Evolutionary conservation across 805 yeast species (phyloP).

Genomic region (Pachysolen tannophilus): DNA sequence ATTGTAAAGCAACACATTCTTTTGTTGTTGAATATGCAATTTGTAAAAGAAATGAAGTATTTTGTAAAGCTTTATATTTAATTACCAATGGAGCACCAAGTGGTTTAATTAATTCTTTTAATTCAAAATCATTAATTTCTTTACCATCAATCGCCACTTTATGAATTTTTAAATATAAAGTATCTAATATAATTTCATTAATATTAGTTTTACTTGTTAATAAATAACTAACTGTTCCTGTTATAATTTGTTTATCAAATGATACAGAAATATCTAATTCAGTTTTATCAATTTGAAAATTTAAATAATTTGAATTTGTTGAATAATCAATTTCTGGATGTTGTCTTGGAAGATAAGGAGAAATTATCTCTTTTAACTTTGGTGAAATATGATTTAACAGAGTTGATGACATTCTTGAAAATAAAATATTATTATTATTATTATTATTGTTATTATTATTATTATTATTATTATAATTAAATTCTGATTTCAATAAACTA

Average conservation of each 20-base stretch:
- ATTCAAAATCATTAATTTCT: conserved; percentile 20
- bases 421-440: too few relatives aligned
- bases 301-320: conserved; percentile 64
- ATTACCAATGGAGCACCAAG: conserved; percentile 52
- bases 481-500: too few relatives aligned
- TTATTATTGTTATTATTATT: too few relatives aligned
- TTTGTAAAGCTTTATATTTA: conserved; percentile 9
- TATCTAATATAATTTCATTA: conserved; percentile 49
- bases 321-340: conserved; percentile 66
- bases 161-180: conserved; percentile 50
- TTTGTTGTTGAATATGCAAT: conserved; percentile 64
- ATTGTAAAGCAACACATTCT: conserved; percentile 78
- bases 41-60: conserved; percentile 19
- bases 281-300: conserved; percentile 45
- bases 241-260: conserved; percentile 43
- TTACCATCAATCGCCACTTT: conserved; percentile 35
- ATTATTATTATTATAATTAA: too few relatives aligned
- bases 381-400: conserved; percentile 8
- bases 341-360: conserved; percentile 24
- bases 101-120: conserved; percentile 39
- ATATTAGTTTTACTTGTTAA: conserved; percentile 26
- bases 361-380: conserved; percentile 13
- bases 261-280: conserved; percentile 42
- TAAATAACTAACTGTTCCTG: conserved; percentile 47
- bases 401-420: conserved; percentile 4